Evolutionary conservation across 768 basidiomycete genomes (phyloP).

Genomic region (Xanthoconium purpureum): DNA sequence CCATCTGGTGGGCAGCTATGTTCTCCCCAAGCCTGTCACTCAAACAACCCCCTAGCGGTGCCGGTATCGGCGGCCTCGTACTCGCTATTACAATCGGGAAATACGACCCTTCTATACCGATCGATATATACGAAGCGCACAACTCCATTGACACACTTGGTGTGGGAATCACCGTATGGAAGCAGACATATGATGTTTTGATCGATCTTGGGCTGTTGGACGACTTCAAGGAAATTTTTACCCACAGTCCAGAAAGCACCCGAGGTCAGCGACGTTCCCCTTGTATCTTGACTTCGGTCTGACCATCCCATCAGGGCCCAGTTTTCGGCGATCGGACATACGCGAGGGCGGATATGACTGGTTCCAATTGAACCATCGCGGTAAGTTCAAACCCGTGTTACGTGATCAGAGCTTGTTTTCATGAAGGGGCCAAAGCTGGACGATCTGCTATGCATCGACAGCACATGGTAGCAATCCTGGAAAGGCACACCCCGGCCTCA

Average conservation of each 20-base stretch:
- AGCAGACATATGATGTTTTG: slow-evolving; percentile 42
- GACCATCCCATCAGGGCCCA: background rate
- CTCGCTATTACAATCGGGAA: slow-evolving; percentile 39
- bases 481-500: slow-evolving; percentile 14
- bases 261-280: background rate
- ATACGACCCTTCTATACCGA: slow-evolving; percentile 31
- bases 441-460: slow-evolving; percentile 10
- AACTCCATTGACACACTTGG: slow-evolving; percentile 37
- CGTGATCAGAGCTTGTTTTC: background rate
- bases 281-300: background rate
- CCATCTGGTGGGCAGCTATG: slow-evolving; percentile 16
- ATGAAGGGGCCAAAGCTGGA: background rate
- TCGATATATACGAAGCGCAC: slow-evolving; percentile 47
- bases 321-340: background rate
- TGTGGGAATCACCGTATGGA: slow-evolving; percentile 45
- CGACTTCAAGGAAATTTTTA: slow-evolving; percentile 23
- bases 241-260: slow-evolving; percentile 1
- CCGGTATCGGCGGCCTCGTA: slow-evolving; percentile 42
- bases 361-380: background rate
- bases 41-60: slow-evolving; percentile 25
- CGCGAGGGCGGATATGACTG: background rate
- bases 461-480: slow-evolving; percentile 16
- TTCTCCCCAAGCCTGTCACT: background rate
- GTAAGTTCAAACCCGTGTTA: background rate
- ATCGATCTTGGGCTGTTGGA: slow-evolving; percentile 41